Percentiles rank a stretch among this genome's conserved stretches.
phyloP scores from a whole-genome alignment of 2,329 filamentous ascomycete species.

The Phaeosphaeria sp. region DNA sequence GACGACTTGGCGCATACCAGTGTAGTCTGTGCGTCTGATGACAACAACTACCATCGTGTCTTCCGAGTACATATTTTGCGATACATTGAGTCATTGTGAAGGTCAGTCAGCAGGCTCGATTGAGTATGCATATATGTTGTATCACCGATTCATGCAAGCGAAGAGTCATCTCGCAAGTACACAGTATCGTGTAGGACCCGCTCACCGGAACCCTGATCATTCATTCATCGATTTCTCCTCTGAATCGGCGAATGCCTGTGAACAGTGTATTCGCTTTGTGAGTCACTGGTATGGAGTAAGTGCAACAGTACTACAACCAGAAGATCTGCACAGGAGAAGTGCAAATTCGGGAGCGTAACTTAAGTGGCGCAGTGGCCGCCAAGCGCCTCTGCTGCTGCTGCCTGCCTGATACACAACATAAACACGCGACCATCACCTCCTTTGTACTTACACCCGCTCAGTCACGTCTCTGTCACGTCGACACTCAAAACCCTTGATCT shows the following conservation, averaged over 20 bases:
- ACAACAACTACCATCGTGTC: no score
- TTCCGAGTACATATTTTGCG: no score
- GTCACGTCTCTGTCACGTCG: not conserved
- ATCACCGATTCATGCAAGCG: no score
- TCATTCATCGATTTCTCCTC: not conserved
- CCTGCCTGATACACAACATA: not conserved
- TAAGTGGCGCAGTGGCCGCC: not conserved
- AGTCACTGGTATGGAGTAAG: not conserved
- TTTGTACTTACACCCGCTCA: not conserved
- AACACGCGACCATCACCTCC: not conserved
- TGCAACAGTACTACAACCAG: not conserved
- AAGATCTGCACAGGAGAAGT: not conserved
- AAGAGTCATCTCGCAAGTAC: no score
- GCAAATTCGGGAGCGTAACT: not conserved
- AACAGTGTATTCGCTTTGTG: not conserved
- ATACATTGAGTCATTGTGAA: no score
- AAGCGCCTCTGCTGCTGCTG: not conserved
- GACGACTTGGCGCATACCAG: no score
- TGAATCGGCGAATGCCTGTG: not conserved
- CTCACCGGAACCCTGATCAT: not conserved
- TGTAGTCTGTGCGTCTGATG: no score
- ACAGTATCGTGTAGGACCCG: no score
- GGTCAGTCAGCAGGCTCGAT: no score
- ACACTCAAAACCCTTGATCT: not conserved
- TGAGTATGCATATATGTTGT: no score